These are phyloP conservation scores for Salisapilia sapeloensis DNA, from an alignment of 352 stramenopile species.

Conservation along the genomic window DNA sequence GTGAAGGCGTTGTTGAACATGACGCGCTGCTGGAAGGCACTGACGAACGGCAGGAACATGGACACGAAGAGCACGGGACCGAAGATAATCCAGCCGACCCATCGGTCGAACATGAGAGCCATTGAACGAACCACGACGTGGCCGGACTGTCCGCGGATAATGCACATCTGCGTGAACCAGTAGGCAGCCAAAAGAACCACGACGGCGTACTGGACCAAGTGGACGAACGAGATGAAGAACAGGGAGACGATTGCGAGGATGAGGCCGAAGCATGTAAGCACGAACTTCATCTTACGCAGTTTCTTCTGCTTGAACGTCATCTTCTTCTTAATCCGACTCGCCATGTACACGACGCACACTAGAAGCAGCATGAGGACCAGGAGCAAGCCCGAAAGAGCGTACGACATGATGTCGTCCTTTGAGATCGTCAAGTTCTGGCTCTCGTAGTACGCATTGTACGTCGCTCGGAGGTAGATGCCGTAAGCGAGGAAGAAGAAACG, in stretches of 20 bases:
- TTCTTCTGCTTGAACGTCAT: conserved; percentile 17
- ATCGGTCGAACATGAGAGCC: conserved; percentile 9
- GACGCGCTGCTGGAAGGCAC: conserved; percentile 19
- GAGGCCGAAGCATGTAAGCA: conserved; percentile 8
- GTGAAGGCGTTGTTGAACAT: conserved; percentile 60
- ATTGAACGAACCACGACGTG: conserved; percentile 10
- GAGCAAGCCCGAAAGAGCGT: conserved; percentile 8
- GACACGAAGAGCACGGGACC: conserved; percentile 17
- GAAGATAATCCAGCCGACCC: conserved; percentile 16
- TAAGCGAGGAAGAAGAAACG: conserved; percentile 58
- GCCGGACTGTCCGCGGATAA: conserved; percentile 8
- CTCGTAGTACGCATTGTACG: conserved; percentile 14
- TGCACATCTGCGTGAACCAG: conserved; percentile 17
- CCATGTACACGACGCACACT: conserved; percentile 11
- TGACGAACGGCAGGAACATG: conserved; percentile 25
- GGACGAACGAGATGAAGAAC: conserved; percentile 9
- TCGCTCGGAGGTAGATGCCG: conserved; percentile 65
- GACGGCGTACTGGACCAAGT: conserved; percentile 12
- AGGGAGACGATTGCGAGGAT: conserved; percentile 8
- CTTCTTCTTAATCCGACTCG: conserved; percentile 16
- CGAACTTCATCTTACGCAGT: conserved; percentile 19
- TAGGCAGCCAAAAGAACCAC: conserved; percentile 8
- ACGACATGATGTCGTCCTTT: conserved; percentile 5
- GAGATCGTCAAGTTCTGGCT: conserved; percentile 4
- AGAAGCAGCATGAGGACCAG: conserved; percentile 9